Conservation (phyloP, 805 yeast genomes). For the Kuraishia floccosa region DNA sequence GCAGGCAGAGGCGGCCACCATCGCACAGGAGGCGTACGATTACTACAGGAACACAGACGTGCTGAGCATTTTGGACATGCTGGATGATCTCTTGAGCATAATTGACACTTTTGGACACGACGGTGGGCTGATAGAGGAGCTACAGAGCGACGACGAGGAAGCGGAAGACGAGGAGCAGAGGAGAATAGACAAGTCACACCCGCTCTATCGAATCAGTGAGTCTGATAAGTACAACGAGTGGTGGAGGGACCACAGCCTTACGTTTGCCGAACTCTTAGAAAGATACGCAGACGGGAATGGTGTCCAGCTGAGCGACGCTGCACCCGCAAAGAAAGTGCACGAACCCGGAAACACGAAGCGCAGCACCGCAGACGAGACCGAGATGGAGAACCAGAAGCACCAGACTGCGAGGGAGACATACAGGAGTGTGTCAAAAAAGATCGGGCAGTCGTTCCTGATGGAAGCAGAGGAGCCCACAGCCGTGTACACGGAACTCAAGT, state of each 20-base stretch:
- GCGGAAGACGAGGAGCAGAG: constrained; percentile 17
- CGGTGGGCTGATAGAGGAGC: constrained; percentile 38
- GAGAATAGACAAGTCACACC: constrained; percentile 35
- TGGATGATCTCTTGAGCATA: constrained; percentile 62
- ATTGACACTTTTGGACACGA: constrained; percentile 59
- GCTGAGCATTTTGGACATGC: constrained; percentile 40
- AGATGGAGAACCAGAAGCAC: neutral
- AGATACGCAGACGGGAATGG: constrained; percentile 3
- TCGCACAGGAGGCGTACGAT: constrained; percentile 12
- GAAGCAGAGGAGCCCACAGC: constrained; percentile 54
- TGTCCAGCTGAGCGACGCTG: neutral
- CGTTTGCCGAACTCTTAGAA: constrained; percentile 20
- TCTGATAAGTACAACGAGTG: constrained; percentile 33
- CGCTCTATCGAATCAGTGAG: constrained; percentile 33
- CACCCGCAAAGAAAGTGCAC: too few relatives aligned
- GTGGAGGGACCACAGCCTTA: constrained; percentile 37
- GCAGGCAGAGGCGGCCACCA: constrained; percentile 22
- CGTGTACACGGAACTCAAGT: constrained; percentile 42
- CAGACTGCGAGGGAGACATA: constrained; percentile 14
- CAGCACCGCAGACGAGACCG: neutral
- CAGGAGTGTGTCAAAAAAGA: constrained; percentile 29
- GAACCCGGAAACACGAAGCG: too few relatives aligned
- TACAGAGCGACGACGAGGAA: constrained; percentile 18
- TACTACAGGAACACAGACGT: constrained; percentile 26
- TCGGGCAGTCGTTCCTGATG: constrained; percentile 55